Percentiles rank a stretch among this genome's conserved stretches.
phyloP scores from a whole-genome alignment of 176 grass and related monocot species.

The Aegilops sharonensis region DNA sequence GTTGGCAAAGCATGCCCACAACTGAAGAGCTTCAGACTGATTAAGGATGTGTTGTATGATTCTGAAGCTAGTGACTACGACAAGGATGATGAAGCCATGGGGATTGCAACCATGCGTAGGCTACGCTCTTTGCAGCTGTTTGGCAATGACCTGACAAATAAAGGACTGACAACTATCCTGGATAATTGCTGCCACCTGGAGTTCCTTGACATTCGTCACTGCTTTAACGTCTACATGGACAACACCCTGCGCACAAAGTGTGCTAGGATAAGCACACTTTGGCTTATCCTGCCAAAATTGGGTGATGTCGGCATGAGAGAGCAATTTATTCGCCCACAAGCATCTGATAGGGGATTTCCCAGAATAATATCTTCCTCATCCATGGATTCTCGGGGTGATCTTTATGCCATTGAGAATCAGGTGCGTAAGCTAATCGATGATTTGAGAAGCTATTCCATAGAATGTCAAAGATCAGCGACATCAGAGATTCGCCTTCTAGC shows the following conservation, averaged over 20 bases:
- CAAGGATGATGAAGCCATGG: background rate
- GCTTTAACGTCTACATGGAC: slow-evolving; percentile 6
- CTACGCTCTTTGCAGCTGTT: background rate
- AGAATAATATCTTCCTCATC: slow-evolving; percentile 67
- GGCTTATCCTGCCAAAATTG: no score
- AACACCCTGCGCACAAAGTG: background rate
- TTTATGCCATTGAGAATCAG: slow-evolving; percentile 3
- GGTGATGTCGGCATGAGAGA: slow-evolving; percentile 32
- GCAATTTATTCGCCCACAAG: slow-evolving; percentile 43
- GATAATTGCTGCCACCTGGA: background rate
- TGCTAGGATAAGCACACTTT: background rate
- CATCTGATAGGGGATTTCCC: slow-evolving; percentile 19
- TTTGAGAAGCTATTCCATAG: slow-evolving; percentile 61
- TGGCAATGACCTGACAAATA: background rate
- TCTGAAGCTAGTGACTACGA: no score
- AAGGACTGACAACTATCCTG: background rate
- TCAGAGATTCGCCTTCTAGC: slow-evolving; percentile 60
- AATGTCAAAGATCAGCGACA: slow-evolving; percentile 45
- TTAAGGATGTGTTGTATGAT: no score
- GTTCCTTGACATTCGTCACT: background rate
- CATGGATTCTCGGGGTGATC: slow-evolving; percentile 53
- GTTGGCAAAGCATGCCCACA: no score
- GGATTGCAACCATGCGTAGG: background rate
- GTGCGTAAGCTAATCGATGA: slow-evolving; percentile 54
- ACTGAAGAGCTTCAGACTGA: no score